Percentiles rank a stretch among this genome's conserved stretches.
phyloP scores from a whole-genome alignment of 2,329 filamentous ascomycete species.

The Aplosporella prunicola region DNA sequence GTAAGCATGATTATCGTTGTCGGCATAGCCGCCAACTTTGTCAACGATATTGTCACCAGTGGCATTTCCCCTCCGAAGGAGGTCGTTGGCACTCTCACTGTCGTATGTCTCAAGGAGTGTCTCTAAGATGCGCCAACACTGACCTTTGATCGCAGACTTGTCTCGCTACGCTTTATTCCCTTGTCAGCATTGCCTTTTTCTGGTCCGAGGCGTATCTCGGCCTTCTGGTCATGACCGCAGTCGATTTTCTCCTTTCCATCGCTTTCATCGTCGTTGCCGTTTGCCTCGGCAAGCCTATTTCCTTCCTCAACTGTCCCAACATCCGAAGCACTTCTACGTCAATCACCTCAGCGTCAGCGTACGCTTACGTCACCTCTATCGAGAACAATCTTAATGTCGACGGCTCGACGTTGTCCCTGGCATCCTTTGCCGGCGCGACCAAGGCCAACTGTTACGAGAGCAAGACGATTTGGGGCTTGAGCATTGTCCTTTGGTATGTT shows the following conservation, averaged over 20 bases:
- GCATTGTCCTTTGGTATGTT: slow-evolving; percentile 62
- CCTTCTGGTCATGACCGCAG: slow-evolving; percentile 58
- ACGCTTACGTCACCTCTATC: slow-evolving; percentile 45
- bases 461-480: slow-evolving; percentile 79
- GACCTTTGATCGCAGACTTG: slow-evolving; percentile 49
- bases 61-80: slow-evolving; percentile 59
- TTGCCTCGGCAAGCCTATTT: slow-evolving; percentile 70
- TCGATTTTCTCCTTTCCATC: slow-evolving; percentile 63
- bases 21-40: slow-evolving; percentile 73
- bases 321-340: slow-evolving; percentile 38
- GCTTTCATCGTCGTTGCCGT: slow-evolving; percentile 70
- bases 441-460: slow-evolving; percentile 67
- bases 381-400: slow-evolving; percentile 42
- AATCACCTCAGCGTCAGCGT: slow-evolving; percentile 33
- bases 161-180: slow-evolving; percentile 68
- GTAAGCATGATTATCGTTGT: slow-evolving; percentile 66
- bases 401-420: slow-evolving; percentile 41
- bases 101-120: too few species aligned
- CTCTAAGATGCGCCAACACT: slow-evolving; percentile 12
- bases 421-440: slow-evolving; percentile 50
- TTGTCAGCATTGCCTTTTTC: slow-evolving; percentile 62
- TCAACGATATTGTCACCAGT: slow-evolving; percentile 60
- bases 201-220: slow-evolving; percentile 70
- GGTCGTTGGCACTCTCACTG: slow-evolving; percentile 66
- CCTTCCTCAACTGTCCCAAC: slow-evolving; percentile 61